Evolutionary conservation across 345 rosid genomes (phyloP).

Genomic region (Nephelium lappaceum): DNA sequence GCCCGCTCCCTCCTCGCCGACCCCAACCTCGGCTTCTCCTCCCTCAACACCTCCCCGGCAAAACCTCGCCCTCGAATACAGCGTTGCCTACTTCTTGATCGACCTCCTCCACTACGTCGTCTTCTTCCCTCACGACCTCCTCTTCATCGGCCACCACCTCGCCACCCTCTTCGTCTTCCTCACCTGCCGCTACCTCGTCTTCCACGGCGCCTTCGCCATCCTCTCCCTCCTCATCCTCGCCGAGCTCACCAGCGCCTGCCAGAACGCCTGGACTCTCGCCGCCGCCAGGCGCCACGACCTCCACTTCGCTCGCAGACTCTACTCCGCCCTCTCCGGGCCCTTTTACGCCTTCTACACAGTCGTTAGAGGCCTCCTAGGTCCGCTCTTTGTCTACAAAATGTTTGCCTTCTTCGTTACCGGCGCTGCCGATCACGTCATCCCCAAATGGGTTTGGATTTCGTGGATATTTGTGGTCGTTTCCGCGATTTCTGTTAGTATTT

Average conservation of each 20-base stretch:
- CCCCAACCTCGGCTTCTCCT: constrained; percentile 46
- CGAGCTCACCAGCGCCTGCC: constrained; percentile 88
- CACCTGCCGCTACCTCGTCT: constrained; percentile 72
- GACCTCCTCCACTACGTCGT: constrained; percentile 82
- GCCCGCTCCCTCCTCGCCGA: constrained; percentile 51
- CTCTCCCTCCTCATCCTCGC: constrained; percentile 70
- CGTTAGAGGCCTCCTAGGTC: constrained; percentile 73
- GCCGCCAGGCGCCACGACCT: constrained; percentile 52
- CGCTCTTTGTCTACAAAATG: constrained; percentile 66
- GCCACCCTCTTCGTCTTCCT: constrained; percentile 86
- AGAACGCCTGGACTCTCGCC: constrained; percentile 88
- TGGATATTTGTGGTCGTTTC: constrained; percentile 68
- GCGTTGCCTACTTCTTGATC: constrained; percentile 75
- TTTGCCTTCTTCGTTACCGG: constrained; percentile 54
- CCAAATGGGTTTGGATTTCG: constrained; percentile 89
- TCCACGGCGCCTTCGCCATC: constrained; percentile 76
- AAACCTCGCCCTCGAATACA: constrained; percentile 67
- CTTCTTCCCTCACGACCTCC: constrained; percentile 72
- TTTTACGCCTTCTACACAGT: constrained; percentile 69
- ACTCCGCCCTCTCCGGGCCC: constrained; percentile 63
- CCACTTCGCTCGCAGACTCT: constrained; percentile 50
- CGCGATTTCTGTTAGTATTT: constrained; percentile 75
- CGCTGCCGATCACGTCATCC: constrained; percentile 53
- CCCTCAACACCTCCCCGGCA: constrained; percentile 56
- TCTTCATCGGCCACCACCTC: constrained; percentile 89